Conservation (phyloP, 768 basidiomycete genomes). For the Collybia mongolica region DNA sequence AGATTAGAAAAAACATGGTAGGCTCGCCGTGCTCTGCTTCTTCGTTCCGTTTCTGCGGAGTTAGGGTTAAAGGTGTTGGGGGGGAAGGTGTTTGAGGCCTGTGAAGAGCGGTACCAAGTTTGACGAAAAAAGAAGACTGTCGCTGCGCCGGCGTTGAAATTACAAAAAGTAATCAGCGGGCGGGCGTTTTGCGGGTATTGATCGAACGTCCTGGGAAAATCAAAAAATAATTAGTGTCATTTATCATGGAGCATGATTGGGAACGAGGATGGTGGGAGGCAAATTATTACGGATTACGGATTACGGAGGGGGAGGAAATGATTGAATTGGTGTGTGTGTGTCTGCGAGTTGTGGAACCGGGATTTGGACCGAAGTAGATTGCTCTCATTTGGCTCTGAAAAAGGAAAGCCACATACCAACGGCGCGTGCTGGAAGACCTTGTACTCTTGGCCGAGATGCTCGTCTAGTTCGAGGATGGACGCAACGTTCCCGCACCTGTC, state of each 20-base stretch:
- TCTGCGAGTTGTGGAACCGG: no score
- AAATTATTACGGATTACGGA: slow-evolving; percentile 3
- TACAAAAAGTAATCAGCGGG: slow-evolving; percentile 87
- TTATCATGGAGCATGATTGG: not conserved
- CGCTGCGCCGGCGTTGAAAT: not conserved
- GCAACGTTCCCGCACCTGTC: slow-evolving; percentile 93
- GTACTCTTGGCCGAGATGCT: slow-evolving; percentile 90
- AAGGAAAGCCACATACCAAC: slow-evolving; percentile 74
- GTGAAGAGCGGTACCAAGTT: no score
- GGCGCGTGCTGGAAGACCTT: slow-evolving; percentile 93
- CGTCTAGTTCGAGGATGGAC: slow-evolving; percentile 92
- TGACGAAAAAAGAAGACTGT: no score
- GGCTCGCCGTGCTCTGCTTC: no score
- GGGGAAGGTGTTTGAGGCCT: no score
- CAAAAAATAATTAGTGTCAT: not conserved
- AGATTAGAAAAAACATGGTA: no score
- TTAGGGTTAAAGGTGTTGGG: no score
- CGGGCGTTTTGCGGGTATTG: slow-evolving; percentile 80
- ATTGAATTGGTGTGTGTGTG: no score
- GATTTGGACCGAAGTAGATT: not conserved
- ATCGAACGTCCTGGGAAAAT: slow-evolving; percentile 64
- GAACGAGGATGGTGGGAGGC: no score
- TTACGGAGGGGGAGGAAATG: slow-evolving; percentile 4
- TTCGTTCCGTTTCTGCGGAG: no score
- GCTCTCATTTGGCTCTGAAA: no score